Evolutionary conservation across 768 basidiomycete genomes (phyloP).

Genomic region (Porpolomopsis calyptriformis): DNA sequence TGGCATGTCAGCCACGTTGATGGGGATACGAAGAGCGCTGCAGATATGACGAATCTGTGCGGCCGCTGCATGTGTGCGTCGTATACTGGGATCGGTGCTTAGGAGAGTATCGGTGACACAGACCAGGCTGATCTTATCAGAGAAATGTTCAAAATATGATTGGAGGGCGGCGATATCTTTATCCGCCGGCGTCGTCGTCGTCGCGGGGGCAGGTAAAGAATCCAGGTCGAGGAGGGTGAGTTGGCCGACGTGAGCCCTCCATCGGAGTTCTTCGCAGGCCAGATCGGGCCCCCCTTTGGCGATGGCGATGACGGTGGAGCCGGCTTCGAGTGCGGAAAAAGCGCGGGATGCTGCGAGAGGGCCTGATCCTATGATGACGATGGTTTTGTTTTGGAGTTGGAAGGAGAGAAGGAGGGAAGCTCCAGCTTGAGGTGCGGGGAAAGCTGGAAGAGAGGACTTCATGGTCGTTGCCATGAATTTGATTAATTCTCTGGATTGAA

Average conservation of each 20-base stretch:
- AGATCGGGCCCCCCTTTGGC: conserved; percentile 34
- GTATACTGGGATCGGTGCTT: conserved; percentile 23
- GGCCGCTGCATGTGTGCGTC: conserved; percentile 45
- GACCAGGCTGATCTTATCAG: conserved; percentile 36
- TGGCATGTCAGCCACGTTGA: conserved; percentile 84
- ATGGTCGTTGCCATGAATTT: no score
- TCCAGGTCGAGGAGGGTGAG: conserved; percentile 50
- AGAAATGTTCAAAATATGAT: conserved; percentile 28
- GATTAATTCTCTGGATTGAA: no score
- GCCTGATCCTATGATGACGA: conserved; percentile 72
- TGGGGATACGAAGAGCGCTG: conserved; percentile 47
- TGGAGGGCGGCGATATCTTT: conserved; percentile 38
- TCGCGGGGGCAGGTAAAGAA: conserved; percentile 28
- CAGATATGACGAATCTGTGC: conserved; percentile 47
- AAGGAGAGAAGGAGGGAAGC: conserved; percentile 78
- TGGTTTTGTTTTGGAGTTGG: conserved; percentile 38
- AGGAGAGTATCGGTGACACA: conserved; percentile 76
- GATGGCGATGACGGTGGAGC: conserved; percentile 59
- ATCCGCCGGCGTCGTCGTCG: conserved; percentile 16
- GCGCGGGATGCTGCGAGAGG: conserved; percentile 76
- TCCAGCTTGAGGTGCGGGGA: conserved; percentile 39
- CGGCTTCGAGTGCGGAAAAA: conserved; percentile 73
- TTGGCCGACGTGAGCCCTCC: conserved; percentile 47
- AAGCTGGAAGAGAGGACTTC: conserved; percentile 13
- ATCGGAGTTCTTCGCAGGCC: conserved; percentile 64